phyloP scores from a whole-genome alignment of 495 filamentous ascomycete species.

The Talaromyces stipitatus region DNA sequence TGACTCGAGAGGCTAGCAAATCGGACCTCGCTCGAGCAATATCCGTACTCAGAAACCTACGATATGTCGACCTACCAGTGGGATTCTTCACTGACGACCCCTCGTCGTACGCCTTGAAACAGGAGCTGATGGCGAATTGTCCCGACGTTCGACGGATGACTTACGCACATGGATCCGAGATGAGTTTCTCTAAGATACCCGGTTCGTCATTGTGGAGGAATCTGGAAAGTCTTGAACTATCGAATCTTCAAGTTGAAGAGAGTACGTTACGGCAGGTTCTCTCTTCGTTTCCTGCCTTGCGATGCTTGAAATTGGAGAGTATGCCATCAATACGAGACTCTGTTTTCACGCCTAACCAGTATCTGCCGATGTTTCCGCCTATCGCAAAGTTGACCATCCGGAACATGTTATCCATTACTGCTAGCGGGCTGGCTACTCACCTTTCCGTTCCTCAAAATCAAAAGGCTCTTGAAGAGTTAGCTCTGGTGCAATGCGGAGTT shows the following conservation, averaged over 20 bases:
- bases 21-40: conserved; percentile 78
- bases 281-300: conserved; percentile 54
- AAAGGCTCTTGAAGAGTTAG: conserved; percentile 49
- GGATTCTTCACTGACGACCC: conserved; percentile 77
- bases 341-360: conserved; percentile 52
- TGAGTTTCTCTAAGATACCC: conserved; percentile 61
- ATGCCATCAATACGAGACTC: conserved; percentile 66
- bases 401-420: conserved; percentile 60
- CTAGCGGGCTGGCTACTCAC: conserved; percentile 57
- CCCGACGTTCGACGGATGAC: conserved; percentile 81
- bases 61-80: conserved; percentile 79
- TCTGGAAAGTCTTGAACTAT: conserved; percentile 73
- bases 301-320: conserved; percentile 63
- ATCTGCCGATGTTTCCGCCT: conserved; percentile 59
- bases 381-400: conserved; percentile 62
- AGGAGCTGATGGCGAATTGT: conserved; percentile 78
- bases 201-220: conserved; percentile 63
- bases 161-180: conserved; percentile 72
- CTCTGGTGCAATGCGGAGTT: conserved; percentile 59
- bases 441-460: conserved; percentile 45
- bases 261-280: conserved; percentile 62
- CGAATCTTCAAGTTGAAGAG: conserved; percentile 64
- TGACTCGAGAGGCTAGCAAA: conserved; percentile 85
- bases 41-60: conserved; percentile 74
- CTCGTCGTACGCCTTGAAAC: conserved; percentile 62